Base-by-base conservation (phyloP, 805 yeast species). In the Candida pini region DNA sequence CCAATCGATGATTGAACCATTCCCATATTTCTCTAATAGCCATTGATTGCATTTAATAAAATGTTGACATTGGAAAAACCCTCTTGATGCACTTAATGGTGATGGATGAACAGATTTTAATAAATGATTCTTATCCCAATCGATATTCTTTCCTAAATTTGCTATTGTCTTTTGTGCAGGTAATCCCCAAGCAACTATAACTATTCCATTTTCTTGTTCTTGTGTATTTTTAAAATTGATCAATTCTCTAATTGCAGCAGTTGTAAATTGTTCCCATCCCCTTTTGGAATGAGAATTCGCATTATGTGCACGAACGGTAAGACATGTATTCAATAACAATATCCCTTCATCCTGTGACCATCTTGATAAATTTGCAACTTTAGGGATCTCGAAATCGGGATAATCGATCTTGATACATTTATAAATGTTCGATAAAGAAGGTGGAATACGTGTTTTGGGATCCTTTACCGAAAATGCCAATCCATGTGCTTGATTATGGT, bases 191-290 rank as follows among this genome's bases (percentile, higher is more conserved):
- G 92, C 86, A 67, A 88, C 62, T 14, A 88, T 69, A 2, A 79
- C 84, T 18, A 87, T 65, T 2, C 86, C 87, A n/a, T 48, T 40
- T 9, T 66, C 55, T 7, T 39, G 30, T 7, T 54, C 43, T 10
- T 58, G 48, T 15, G 66, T 64, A n/a, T n/a, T n/a, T 29, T 77
- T 76, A 45, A 68, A 69, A 12, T 66, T 53, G 8, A 80, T 60
- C 24, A 81, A 68, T 1, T 62, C 48, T 25, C 67, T 62, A 10
- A 92, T 71, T 1, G 79, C 87, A 21, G 74, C 68, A 49, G 76
- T 85, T 0, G 98, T 92, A 55, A 92, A 88, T 23, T 63, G 65
- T 51, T 89, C 97, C 98, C 98, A 92, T 0, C 98, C 98, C 46
- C 69, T 68, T 22, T 78, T 76, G 1, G 96, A 76, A 54, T 92